Conservation (phyloP, 108 stramenopile species). For the Cyclotella baltica region DNA sequence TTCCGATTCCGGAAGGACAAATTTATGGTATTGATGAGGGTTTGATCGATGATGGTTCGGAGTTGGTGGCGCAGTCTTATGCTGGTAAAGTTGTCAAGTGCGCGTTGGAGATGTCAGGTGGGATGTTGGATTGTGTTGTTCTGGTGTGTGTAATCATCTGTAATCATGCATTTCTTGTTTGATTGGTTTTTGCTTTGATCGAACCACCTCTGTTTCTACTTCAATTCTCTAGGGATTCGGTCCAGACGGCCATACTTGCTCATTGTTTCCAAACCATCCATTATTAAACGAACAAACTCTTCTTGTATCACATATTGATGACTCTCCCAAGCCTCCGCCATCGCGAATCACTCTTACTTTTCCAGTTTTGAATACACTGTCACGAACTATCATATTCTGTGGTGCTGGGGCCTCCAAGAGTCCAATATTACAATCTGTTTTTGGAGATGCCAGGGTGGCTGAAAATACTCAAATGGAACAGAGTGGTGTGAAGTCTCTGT, state of each 20-base stretch:
- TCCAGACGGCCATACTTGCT: slow-evolving; percentile 97
- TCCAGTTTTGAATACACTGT: slow-evolving; percentile 72
- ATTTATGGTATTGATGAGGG: slow-evolving; percentile 78
- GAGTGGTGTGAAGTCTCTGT: slow-evolving; percentile 11
- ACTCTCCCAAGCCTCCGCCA: slow-evolving; percentile 97
- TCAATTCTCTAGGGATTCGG: slow-evolving; percentile 77
- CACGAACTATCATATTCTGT: slow-evolving; percentile 80
- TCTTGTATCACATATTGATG: slow-evolving; percentile 85
- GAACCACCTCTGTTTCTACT: not conserved
- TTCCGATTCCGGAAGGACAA: slow-evolving; percentile 65
- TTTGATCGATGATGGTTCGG: slow-evolving; percentile 44
- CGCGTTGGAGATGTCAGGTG: slow-evolving; percentile 39
- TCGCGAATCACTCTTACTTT: slow-evolving; percentile 93
- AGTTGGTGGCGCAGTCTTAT: slow-evolving; percentile 69
- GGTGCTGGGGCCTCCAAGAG: slow-evolving; percentile 80
- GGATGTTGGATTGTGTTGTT: slow-evolving; percentile 87
- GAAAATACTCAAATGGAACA: slow-evolving; percentile 2
- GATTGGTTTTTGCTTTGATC: not conserved
- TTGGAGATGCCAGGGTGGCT: slow-evolving; percentile 24
- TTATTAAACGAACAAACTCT: slow-evolving; percentile 67
- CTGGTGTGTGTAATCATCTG: slow-evolving; percentile 39
- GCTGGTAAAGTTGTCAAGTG: slow-evolving; percentile 46
- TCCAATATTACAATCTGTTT: slow-evolving; percentile 65
- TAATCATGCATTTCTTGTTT: not conserved
- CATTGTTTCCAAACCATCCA: slow-evolving; percentile 91